A percentile compares a stretch with the other conserved stretches of the same genome.
Evolutionary conservation across 768 basidiomycete species (phyloP).

Genomic region (Gyrodon lividus): DNA sequence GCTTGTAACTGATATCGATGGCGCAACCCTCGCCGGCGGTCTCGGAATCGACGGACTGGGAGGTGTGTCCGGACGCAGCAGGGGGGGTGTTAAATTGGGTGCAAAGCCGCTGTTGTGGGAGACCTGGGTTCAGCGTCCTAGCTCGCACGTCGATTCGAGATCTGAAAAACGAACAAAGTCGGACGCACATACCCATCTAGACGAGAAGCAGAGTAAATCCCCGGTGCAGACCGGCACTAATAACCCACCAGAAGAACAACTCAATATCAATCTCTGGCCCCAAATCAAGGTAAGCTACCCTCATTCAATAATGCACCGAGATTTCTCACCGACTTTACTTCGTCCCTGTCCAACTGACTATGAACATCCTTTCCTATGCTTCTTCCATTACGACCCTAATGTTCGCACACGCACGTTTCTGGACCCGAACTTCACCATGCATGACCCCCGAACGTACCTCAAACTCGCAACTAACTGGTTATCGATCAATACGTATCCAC

Average conservation of each 20-base stretch:
- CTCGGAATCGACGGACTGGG: neutral
- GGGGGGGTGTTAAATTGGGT: neutral
- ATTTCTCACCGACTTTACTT: neutral
- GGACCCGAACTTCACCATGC: too few species aligned
- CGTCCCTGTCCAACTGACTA: too few species aligned
- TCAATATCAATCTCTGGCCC: constrained; percentile 4
- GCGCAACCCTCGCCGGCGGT: neutral
- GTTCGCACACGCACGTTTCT: too few species aligned
- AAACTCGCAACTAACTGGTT: too few species aligned
- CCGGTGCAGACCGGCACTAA: too few species aligned
- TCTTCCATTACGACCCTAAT: too few species aligned
- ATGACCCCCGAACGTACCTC: too few species aligned
- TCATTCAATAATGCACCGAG: neutral
- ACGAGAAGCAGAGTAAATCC: neutral
- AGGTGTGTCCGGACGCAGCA: neutral
- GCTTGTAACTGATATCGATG: constrained; percentile 32
- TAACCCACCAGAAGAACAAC: too few species aligned
- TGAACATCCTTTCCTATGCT: too few species aligned
- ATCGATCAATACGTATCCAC: too few species aligned
- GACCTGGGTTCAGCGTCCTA: constrained; percentile 4
- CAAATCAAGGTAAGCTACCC: constrained; percentile 12
- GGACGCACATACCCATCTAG: neutral
- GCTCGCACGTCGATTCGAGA: too few species aligned
- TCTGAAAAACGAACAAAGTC: neutral
- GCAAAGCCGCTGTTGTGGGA: constrained; percentile 20